phyloP scores from a whole-genome alignment of 495 filamentous ascomycete species.

The Aspergillus hancockii region DNA sequence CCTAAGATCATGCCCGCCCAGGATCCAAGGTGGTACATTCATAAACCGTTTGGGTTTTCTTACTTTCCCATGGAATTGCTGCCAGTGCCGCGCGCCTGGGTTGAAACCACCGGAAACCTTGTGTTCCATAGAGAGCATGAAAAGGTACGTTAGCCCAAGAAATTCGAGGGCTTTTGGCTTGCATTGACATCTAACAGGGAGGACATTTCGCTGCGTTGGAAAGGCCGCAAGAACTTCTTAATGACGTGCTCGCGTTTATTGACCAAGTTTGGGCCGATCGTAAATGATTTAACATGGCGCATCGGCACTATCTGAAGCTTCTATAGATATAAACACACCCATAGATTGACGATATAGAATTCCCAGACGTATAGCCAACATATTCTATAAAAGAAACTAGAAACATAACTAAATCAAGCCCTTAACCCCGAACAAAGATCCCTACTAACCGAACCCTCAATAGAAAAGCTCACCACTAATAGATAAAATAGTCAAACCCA shows the following conservation, averaged over 20 bases:
- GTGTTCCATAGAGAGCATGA: slow-evolving; percentile 38
- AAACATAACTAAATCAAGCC: not conserved
- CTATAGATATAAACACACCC: not conserved
- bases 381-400: not conserved
- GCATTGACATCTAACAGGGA: slow-evolving; percentile 37
- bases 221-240: slow-evolving; percentile 50
- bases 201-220: slow-evolving; percentile 68
- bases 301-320: not conserved
- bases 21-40: slow-evolving; percentile 37
- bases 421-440: not conserved
- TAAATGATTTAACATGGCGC: not conserved
- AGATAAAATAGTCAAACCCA: not conserved
- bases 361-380: too few relatives aligned
- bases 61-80: slow-evolving; percentile 56
- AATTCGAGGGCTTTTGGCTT: not conserved
- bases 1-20: slow-evolving; percentile 19
- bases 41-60: slow-evolving; percentile 61
- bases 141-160: slow-evolving; percentile 18
- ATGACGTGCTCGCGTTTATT: slow-evolving; percentile 61
- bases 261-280: slow-evolving; percentile 35
- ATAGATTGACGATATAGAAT: too few relatives aligned
- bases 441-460: not conserved
- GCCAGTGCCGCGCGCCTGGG: slow-evolving; percentile 50
- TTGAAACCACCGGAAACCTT: slow-evolving; percentile 48
- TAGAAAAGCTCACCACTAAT: not conserved